These are phyloP conservation scores for Centrapalus pauciflorus DNA, from an alignment of 129 eudicot species.

Conservation along the genomic window DNA sequence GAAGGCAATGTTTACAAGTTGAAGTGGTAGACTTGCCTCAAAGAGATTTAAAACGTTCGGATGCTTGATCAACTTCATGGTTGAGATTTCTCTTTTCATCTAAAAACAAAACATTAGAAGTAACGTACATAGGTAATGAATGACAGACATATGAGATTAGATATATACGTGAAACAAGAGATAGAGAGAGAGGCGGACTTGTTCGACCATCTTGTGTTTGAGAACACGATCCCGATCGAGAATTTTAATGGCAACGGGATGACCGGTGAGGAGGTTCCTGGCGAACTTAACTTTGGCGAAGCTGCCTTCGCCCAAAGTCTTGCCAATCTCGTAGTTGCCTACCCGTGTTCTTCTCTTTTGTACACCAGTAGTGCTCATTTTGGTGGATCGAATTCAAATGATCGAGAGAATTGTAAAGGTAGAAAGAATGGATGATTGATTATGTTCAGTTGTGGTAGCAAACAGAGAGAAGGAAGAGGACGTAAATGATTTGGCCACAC, in stretches of 20 bases:
- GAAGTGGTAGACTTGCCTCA: slow-evolving; percentile 39
- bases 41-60: slow-evolving; percentile 68
- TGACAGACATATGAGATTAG: too few relatives aligned
- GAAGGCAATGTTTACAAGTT: not conserved
- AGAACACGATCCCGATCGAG: slow-evolving; percentile 76
- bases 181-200: slow-evolving; percentile 29
- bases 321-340: slow-evolving; percentile 78
- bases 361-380: slow-evolving; percentile 25
- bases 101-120: slow-evolving; percentile 18
- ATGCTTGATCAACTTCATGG: slow-evolving; percentile 89
- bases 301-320: slow-evolving; percentile 81
- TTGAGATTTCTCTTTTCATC: slow-evolving; percentile 85
- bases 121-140: too few relatives aligned
- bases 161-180: not conserved
- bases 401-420: not conserved
- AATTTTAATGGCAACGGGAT: slow-evolving; percentile 70
- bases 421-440: slow-evolving; percentile 7
- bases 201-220: slow-evolving; percentile 78
- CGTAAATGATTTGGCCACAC: slow-evolving; percentile 30
- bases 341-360: slow-evolving; percentile 45
- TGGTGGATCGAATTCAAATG: not conserved
- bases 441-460: not conserved
- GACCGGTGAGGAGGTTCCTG: slow-evolving; percentile 45
- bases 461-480: slow-evolving; percentile 26
- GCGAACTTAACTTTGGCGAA: slow-evolving; percentile 92